Percentiles rank a stretch among this genome's conserved stretches.
Evolutionary conservation across 129 eudicot genomes (phyloP).

Genomic region (Silybum marianum): DNA sequence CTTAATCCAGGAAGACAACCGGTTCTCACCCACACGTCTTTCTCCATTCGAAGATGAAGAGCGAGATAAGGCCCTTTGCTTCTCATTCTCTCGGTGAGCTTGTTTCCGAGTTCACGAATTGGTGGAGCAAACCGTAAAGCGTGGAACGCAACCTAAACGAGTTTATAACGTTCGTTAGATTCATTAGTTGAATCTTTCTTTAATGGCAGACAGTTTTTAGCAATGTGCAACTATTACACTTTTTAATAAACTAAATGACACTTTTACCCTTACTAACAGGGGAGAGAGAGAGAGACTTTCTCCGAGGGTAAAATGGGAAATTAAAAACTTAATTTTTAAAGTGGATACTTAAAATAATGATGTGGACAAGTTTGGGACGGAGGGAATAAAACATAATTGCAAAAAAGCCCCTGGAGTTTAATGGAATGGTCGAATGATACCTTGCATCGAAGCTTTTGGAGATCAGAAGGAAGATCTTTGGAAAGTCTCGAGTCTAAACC

Average conservation of each 20-base stretch:
- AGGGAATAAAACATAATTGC: too few relatives aligned
- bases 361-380: too few relatives aligned
- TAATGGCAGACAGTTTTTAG: too few relatives aligned
- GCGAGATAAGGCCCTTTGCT: conserved; percentile 95
- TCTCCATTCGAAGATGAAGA: conserved; percentile 93
- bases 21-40: conserved; percentile 98
- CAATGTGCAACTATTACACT: too few relatives aligned
- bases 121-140: conserved; percentile 87
- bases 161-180: neutral
- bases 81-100: conserved; percentile 74
- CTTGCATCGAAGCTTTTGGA: conserved; percentile 99
- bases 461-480: conserved; percentile 94
- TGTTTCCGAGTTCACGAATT: conserved; percentile 73
- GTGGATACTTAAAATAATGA: too few relatives aligned
- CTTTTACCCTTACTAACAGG: too few relatives aligned
- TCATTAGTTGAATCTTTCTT: neutral
- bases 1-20: conserved; percentile 97
- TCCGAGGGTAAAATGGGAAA: too few relatives aligned
- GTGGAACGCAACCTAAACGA: conserved; percentile 81
- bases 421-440: conserved; percentile 31
- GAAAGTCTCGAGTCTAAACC: conserved; percentile 95
- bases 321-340: too few relatives aligned
- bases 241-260: too few relatives aligned
- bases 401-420: neutral
- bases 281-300: too few relatives aligned